Percentiles rank a stretch among this genome's conserved stretches.
phyloP scores from a whole-genome alignment of 169 alveolate species.

The Babesia sp. region DNA sequence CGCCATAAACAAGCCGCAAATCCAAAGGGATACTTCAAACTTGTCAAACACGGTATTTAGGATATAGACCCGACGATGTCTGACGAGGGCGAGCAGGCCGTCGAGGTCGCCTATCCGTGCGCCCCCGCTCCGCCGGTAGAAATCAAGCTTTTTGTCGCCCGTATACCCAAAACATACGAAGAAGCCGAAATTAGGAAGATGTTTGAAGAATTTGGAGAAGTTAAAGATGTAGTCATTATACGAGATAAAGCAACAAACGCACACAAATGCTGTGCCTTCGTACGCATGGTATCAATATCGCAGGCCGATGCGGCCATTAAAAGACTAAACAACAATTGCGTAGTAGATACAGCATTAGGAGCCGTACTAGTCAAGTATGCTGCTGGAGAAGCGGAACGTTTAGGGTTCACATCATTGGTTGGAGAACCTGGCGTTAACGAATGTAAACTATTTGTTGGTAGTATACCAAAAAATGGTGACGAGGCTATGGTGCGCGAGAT shows the following conservation, averaged over 20 bases:
- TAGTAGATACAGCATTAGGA: constrained; percentile 82
- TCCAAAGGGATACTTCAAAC: background rate
- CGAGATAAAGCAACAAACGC: constrained; percentile 83
- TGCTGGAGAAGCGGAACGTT: constrained; percentile 83
- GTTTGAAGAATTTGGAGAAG: constrained; percentile 85
- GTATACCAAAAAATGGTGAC: constrained; percentile 80
- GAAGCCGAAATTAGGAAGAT: constrained; percentile 80
- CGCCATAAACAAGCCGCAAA: background rate
- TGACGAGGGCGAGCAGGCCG: constrained; percentile 4
- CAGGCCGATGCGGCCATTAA: constrained; percentile 89
- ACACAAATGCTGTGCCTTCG: constrained; percentile 85
- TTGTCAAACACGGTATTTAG: background rate
- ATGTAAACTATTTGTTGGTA: constrained; percentile 88
- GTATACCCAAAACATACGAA: constrained; percentile 83
- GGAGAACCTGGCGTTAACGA: constrained; percentile 84
- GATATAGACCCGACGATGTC: background rate
- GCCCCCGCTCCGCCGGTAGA: constrained; percentile 90
- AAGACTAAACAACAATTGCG: constrained; percentile 76
- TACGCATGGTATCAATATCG: constrained; percentile 83
- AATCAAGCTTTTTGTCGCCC: constrained; percentile 86
- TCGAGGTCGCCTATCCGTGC: constrained; percentile 63
- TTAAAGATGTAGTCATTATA: constrained; percentile 81
- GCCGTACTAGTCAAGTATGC: constrained; percentile 88
- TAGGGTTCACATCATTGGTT: constrained; percentile 82
- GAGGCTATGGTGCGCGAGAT: constrained; percentile 82